Evolutionary conservation across 495 filamentous ascomycete species (phyloP).

Genomic region (Parathielavia hyrcaniae): DNA sequence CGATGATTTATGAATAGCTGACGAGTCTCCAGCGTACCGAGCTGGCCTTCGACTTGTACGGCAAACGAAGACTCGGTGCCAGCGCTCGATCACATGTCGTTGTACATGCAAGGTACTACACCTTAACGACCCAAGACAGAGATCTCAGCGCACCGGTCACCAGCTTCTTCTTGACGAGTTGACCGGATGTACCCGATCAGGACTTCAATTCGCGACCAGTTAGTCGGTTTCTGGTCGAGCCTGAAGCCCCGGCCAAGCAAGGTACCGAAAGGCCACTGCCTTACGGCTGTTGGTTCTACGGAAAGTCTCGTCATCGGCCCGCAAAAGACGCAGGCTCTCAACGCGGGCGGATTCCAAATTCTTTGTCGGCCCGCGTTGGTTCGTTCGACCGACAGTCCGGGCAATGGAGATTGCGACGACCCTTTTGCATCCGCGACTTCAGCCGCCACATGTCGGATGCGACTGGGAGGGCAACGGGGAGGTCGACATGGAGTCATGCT

Average conservation of each 20-base stretch:
- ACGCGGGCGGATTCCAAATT: not conserved
- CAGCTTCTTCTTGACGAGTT: no score
- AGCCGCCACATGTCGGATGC: not conserved
- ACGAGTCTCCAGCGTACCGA: no score
- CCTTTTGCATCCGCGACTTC: not conserved
- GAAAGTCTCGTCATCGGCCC: conserved; percentile 4
- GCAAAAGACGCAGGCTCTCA: not conserved
- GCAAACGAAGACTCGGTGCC: no score
- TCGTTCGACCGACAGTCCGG: not conserved
- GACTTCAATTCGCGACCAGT: no score
- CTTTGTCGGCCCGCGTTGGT: not conserved
- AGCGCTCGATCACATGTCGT: no score
- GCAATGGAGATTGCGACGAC: not conserved
- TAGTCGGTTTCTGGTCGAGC: no score
- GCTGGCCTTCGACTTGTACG: no score
- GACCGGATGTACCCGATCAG: no score
- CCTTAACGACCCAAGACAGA: no score
- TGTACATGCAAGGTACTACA: no score
- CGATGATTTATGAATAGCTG: no score
- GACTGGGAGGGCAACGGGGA: not conserved
- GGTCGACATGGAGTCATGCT: not conserved
- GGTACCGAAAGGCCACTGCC: not conserved
- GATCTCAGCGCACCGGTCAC: no score
- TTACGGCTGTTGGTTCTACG: conserved; percentile 4
- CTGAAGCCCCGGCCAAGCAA: not conserved